Base-by-base conservation (phyloP, 2,329 filamentous ascomycete genomes). In the Calonectria naviculata region DNA sequence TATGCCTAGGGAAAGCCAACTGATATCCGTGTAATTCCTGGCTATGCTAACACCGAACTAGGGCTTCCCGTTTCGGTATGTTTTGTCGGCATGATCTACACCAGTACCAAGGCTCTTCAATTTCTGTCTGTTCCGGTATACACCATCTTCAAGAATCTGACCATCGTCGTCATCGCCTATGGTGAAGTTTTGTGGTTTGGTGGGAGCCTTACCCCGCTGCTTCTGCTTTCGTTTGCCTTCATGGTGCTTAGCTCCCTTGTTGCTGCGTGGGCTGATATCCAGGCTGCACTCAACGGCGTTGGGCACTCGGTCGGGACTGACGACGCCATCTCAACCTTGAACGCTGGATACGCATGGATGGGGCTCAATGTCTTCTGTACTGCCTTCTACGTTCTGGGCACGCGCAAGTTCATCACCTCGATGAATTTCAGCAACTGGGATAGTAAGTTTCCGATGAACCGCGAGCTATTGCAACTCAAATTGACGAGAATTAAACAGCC, bases 81-180 rank as follows among this genome's bases (percentile, higher is more conserved):
- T 73, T 92, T 99, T 75, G 97, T 98, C 81, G 95, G 95, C 82
- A 99, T 98, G 97, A 98, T 99, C 85, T 99, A 98, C 86, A 98
- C 97, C 67, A 93, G 95, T 80, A 97, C 94, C 80, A 98, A 98
- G 87, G 95, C 97, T 26, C 91, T 99, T 54, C 95, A 98, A 85
- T 98, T 93, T 85, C 93, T 99, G 72, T 98, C 95, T 38, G 97
- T 99, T 68, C 97, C 97, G 26, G 97, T 99, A 28, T 99, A 99
- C 87, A 99, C 97, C 68, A 99, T 99, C 83, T 99, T 99, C 90
- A 99, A 99, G 90, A 99, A 99, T 87, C 85, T 99, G 87, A 98
- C 97, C 73, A 99, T 97, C 83, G 98, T 98, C 80, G 91, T 98
- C 75, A 98, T 98, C 80, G 97, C 97, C 68, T 99, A 99, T 78